Conservation (phyloP, 2,329 filamentous ascomycete genomes). For the Trichoderma citrinoviride region DNA sequence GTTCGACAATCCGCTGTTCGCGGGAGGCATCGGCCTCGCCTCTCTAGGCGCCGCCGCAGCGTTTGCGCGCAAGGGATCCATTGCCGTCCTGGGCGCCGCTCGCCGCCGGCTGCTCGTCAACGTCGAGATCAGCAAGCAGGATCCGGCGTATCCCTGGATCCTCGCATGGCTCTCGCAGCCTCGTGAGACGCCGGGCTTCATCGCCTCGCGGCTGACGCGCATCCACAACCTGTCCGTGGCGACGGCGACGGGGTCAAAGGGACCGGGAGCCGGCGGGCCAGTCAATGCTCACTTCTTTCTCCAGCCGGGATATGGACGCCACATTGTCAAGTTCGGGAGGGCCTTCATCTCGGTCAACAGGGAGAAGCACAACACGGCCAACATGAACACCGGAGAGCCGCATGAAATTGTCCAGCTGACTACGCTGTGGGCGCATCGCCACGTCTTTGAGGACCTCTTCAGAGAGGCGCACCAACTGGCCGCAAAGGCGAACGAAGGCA, state of each 20-base stretch:
- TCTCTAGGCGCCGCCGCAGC: conserved; percentile 79
- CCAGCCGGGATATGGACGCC: conserved; percentile 85
- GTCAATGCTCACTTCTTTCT: conserved; percentile 79
- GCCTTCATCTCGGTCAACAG: conserved; percentile 86
- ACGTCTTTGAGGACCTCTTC: conserved; percentile 89
- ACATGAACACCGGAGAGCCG: conserved; percentile 78
- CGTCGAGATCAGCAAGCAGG: conserved; percentile 91
- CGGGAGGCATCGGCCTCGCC: conserved; percentile 83
- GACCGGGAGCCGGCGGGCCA: conserved; percentile 59
- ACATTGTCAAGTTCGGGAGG: conserved; percentile 81
- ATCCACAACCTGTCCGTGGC: conserved; percentile 59
- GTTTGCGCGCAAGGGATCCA: conserved; percentile 73
- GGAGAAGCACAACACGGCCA: conserved; percentile 79
- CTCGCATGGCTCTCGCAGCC: conserved; percentile 90
- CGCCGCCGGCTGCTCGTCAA: conserved; percentile 87
- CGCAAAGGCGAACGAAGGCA: conserved; percentile 78
- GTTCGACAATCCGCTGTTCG: conserved; percentile 62
- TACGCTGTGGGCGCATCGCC: conserved; percentile 82
- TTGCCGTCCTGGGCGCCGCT: conserved; percentile 69
- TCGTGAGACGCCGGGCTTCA: conserved; percentile 61
- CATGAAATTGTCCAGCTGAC: conserved; percentile 94
- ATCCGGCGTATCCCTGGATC: conserved; percentile 91
- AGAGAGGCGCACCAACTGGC: conserved; percentile 80
- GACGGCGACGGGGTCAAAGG: conserved; percentile 59
- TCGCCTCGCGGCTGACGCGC: conserved; percentile 56